Percentiles rank a stretch among this genome's conserved stretches.
These are phyloP conservation scores for Aquilaria malaccensis DNA, from an alignment of 345 rosid genomes.

Conservation along the genomic window DNA sequence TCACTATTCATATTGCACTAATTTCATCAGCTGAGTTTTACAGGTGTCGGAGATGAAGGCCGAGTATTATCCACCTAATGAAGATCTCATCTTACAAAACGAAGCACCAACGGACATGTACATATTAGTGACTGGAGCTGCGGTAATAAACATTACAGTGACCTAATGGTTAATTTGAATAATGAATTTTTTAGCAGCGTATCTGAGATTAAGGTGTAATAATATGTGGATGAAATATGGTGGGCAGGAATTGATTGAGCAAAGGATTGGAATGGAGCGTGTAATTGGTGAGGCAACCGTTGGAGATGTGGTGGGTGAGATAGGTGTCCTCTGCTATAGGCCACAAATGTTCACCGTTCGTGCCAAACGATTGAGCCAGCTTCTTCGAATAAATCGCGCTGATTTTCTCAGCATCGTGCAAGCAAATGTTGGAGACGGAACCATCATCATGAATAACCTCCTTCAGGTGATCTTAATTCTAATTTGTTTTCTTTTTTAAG, in stretches of 20 bases:
- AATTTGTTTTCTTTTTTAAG: background rate
- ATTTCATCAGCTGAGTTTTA: conserved; percentile 4
- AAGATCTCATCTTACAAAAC: conserved; percentile 84
- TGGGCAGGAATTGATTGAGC: conserved; percentile 57
- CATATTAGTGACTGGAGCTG: conserved; percentile 73
- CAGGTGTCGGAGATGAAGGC: conserved; percentile 91
- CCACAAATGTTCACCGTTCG: conserved; percentile 85
- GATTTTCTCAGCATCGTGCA: conserved; percentile 61
- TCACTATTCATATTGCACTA: too few species aligned
- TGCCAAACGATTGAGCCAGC: conserved; percentile 76
- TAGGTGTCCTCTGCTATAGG: conserved; percentile 80
- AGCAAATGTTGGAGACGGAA: conserved; percentile 87
- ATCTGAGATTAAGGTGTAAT: too few species aligned
- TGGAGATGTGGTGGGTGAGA: conserved; percentile 78
- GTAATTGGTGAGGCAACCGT: conserved; percentile 54
- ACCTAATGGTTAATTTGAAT: too few species aligned
- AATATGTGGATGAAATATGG: conserved; percentile 8
- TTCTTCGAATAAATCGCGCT: conserved; percentile 82
- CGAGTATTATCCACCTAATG: conserved; percentile 90
- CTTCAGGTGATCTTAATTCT: conserved; percentile 50
- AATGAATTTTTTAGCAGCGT: background rate
- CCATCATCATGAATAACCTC: conserved; percentile 79
- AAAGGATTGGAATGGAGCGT: conserved; percentile 57
- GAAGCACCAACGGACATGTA: conserved; percentile 90
- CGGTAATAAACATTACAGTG: conserved; percentile 31